phyloP scores from a whole-genome alignment of 768 basidiomycete genomes.

The Holtermanniella nyarrowii region DNA sequence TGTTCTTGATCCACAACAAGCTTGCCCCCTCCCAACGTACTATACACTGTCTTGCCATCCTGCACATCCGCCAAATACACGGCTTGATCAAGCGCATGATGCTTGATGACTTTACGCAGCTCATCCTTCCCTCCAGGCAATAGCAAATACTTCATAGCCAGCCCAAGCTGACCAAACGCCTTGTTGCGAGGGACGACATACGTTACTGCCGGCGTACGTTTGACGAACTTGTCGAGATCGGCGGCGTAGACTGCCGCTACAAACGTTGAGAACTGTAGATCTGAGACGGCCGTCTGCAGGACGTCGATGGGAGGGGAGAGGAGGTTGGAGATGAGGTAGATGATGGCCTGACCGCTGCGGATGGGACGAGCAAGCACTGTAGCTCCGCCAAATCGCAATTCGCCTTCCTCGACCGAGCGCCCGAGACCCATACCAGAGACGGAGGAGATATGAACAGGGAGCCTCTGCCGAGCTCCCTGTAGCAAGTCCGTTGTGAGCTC shows the following conservation, averaged over 20 bases:
- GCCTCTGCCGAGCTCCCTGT: slow-evolving; percentile 44
- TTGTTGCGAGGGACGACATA: slow-evolving; percentile 77
- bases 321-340: slow-evolving; percentile 81
- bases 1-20: slow-evolving; percentile 54
- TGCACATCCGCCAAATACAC: slow-evolving; percentile 53
- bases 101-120: slow-evolving; percentile 70
- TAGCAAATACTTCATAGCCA: slow-evolving; percentile 79
- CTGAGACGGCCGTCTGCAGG: slow-evolving; percentile 66
- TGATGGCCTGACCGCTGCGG: slow-evolving; percentile 61
- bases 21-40: slow-evolving; percentile 76
- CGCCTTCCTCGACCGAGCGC: slow-evolving; percentile 39
- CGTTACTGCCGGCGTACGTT: slow-evolving; percentile 59
- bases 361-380: slow-evolving; percentile 68
- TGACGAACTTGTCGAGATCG: slow-evolving; percentile 60
- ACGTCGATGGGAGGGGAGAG: slow-evolving; percentile 72
- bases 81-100: slow-evolving; percentile 69
- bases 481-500: slow-evolving; percentile 45
- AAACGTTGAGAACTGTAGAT: slow-evolving; percentile 79
- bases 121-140: slow-evolving; percentile 62
- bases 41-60: slow-evolving; percentile 42
- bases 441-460: slow-evolving; percentile 37
- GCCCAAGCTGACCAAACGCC: slow-evolving; percentile 81
- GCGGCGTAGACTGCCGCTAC: slow-evolving; percentile 83
- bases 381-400: slow-evolving; percentile 73
- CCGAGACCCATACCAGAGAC: slow-evolving; percentile 40